Evolutionary conservation across 139 green algal species (phyloP).

Genomic region (Chlorella sp.): DNA sequence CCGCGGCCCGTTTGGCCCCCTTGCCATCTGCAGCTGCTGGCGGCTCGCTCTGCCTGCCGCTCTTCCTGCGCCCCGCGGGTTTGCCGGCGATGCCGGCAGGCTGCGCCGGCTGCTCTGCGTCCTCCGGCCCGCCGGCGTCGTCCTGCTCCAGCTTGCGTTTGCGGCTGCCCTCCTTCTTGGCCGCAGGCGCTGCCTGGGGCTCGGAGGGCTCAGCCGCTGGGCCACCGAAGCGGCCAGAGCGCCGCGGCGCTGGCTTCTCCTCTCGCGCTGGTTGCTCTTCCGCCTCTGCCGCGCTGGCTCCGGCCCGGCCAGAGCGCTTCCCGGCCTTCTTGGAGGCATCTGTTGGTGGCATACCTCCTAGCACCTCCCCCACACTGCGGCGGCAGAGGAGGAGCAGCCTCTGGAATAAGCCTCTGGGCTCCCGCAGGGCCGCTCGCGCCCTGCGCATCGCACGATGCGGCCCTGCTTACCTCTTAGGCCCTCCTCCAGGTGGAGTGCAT

Average conservation of each 20-base stretch:
- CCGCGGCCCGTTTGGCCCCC: neutral
- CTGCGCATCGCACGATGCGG: too few relatives aligned
- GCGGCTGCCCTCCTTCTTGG: neutral
- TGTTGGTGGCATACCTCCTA: too few relatives aligned
- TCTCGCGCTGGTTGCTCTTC: constrained; percentile 1
- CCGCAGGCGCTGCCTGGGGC: neutral
- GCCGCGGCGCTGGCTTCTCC: neutral
- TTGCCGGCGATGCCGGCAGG: neutral
- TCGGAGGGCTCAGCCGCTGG: constrained; percentile 3
- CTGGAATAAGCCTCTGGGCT: too few relatives aligned
- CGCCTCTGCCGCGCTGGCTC: constrained; percentile 18
- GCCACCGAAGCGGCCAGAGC: constrained; percentile 14
- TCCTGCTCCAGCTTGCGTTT: neutral
- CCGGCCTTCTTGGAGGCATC: neutral
- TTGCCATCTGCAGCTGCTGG: constrained; percentile 1
- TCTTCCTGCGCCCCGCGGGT: neutral
- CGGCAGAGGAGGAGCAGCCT: too few relatives aligned
- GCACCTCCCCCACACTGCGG: too few relatives aligned
- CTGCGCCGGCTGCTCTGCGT: neutral
- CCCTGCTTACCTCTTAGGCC: too few relatives aligned
- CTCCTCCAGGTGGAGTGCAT: too few relatives aligned
- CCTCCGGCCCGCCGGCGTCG: neutral
- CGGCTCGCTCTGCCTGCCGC: neutral
- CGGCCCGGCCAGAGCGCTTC: constrained; percentile 13
- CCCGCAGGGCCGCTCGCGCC: too few relatives aligned